phyloP scores from a whole-genome alignment of 1,284 basidiomycete genomes.

The Vanrija humicola region DNA sequence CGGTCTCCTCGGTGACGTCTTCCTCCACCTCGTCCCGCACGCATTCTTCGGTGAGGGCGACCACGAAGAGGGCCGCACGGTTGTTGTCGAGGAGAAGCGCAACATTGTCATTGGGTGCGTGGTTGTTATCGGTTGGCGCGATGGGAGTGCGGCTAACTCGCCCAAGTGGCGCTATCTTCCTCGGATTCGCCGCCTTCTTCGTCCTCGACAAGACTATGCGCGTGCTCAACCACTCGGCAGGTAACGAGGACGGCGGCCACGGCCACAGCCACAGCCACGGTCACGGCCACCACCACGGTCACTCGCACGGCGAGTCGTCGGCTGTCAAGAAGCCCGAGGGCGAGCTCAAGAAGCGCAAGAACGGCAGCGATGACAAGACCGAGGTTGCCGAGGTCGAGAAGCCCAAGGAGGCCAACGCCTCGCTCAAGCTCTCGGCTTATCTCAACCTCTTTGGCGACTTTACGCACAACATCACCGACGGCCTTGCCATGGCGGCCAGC shows the following conservation, averaged over 20 bases:
- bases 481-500: conserved; percentile 76
- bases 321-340: conserved; percentile 17
- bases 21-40: conserved; percentile 82
- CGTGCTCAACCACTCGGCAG: conserved; percentile 56
- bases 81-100: conserved; percentile 80
- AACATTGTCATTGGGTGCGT: conserved; percentile 75
- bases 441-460: conserved; percentile 87
- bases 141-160: conserved; percentile 22
- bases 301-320: conserved; percentile 52
- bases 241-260: conserved; percentile 44
- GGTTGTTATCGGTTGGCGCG: neutral
- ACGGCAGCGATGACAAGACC: conserved; percentile 20
- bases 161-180: conserved; percentile 68
- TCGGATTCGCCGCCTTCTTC: conserved; percentile 81
- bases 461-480: conserved; percentile 68
- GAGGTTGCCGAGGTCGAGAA: conserved; percentile 5
- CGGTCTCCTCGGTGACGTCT: conserved; percentile 82
- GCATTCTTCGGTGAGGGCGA: conserved; percentile 82
- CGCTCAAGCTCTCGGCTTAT: conserved; percentile 77
- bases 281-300: conserved; percentile 58
- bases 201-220: conserved; percentile 84
- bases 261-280: conserved; percentile 54
- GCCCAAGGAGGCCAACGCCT: conserved; percentile 36
- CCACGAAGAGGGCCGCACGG: conserved; percentile 56
- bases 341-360: conserved; percentile 36